A percentile compares a stretch with the other conserved stretches of the same genome.
These are phyloP conservation scores for Aspergillus wentii DNA, from an alignment of 495 filamentous ascomycete species.

Conservation along the genomic window DNA sequence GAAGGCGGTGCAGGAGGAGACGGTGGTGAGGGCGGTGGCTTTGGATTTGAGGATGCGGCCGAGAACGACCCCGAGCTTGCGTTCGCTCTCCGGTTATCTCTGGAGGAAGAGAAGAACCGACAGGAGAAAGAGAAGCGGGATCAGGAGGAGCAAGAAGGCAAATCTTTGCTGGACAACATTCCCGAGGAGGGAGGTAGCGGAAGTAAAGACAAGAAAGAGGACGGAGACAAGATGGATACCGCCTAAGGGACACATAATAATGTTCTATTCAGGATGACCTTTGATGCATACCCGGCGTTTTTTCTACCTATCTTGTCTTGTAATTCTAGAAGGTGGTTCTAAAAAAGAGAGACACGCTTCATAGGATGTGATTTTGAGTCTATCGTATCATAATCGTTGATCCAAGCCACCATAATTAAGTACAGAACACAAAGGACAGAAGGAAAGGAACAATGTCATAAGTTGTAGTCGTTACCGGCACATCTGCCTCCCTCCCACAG, in stretches of 20 bases:
- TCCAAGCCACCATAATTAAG: not conserved
- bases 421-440: constrained; percentile 1
- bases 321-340: constrained; percentile 22
- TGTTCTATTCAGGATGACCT: constrained; percentile 14
- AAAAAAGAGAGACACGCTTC: constrained; percentile 8
- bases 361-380: constrained; percentile 2
- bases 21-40: constrained; percentile 69
- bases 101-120: constrained; percentile 94
- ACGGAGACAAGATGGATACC: constrained; percentile 73
- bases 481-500: too few relatives aligned
- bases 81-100: constrained; percentile 92
- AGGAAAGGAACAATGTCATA: constrained; percentile 2
- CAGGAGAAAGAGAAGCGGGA: constrained; percentile 80
- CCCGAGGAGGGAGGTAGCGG: constrained; percentile 77
- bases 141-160: constrained; percentile 66
- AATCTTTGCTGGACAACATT: constrained; percentile 68
- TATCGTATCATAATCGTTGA: constrained; percentile 5
- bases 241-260: constrained; percentile 22
- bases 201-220: constrained; percentile 57
- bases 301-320: constrained; percentile 12
- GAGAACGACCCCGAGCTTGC: constrained; percentile 86
- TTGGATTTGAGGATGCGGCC: constrained; percentile 49
- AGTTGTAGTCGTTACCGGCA: too few relatives aligned
- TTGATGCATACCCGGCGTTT: constrained; percentile 47
- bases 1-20: constrained; percentile 47